Evolutionary conservation across 2,329 filamentous ascomycete species (phyloP).

Genomic region (Colletotrichum musicola): DNA sequence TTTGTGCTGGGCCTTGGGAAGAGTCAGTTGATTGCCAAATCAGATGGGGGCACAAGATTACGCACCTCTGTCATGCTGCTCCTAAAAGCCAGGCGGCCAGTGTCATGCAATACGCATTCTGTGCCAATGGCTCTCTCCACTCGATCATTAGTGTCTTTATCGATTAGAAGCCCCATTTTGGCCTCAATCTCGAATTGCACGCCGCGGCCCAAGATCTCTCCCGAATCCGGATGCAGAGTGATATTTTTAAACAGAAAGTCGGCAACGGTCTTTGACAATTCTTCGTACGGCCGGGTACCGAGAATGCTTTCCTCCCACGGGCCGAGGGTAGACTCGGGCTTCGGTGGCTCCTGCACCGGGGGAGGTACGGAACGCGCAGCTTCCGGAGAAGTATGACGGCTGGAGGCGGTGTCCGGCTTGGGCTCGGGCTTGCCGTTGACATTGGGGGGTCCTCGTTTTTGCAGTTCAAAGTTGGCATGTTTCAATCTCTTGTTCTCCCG

Average conservation of each 20-base stretch:
- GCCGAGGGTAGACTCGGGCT: constrained; percentile 55
- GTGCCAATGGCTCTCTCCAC: constrained; percentile 75
- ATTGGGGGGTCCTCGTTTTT: constrained; percentile 51
- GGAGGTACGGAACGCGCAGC: constrained; percentile 49
- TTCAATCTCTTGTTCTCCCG: constrained; percentile 53
- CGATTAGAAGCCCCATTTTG: constrained; percentile 86
- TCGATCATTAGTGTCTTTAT: constrained; percentile 78
- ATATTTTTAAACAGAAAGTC: constrained; percentile 84
- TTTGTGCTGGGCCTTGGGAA: constrained; percentile 78
- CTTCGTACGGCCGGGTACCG: constrained; percentile 77
- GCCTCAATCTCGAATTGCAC: constrained; percentile 94
- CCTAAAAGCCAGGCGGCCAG: constrained; percentile 76
- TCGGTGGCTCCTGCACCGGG: constrained; percentile 42
- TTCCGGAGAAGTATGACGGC: constrained; percentile 63
- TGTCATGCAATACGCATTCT: constrained; percentile 76
- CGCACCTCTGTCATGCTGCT: constrained; percentile 92
- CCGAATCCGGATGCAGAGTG: constrained; percentile 74
- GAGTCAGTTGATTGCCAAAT: background rate
- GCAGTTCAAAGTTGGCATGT: constrained; percentile 61
- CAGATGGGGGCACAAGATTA: constrained; percentile 24
- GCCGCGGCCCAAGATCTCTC: constrained; percentile 71
- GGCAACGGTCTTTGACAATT: constrained; percentile 80
- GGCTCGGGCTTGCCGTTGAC: constrained; percentile 55
- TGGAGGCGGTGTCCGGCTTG: constrained; percentile 49
- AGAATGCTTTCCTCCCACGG: constrained; percentile 78